Conservation (phyloP, 345 rosid species). For the Syzygium grande region DNA sequence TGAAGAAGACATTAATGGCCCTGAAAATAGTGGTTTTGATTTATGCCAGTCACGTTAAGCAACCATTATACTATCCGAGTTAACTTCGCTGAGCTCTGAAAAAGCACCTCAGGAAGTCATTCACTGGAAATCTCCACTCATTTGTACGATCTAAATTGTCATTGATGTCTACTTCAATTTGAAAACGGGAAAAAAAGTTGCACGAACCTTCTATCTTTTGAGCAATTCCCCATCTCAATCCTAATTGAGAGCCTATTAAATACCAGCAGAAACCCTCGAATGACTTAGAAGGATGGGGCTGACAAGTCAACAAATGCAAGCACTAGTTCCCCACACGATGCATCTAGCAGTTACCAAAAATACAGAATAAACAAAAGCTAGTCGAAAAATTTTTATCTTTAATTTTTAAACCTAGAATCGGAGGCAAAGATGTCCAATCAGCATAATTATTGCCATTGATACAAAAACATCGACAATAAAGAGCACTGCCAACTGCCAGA, state of each 20-base stretch:
- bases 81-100: neutral
- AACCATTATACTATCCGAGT: neutral
- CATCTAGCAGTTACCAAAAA: too few relatives aligned
- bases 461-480: conserved; percentile 87
- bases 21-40: neutral
- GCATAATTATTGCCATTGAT: conserved; percentile 54
- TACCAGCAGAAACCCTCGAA: neutral
- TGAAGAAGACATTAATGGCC: neutral
- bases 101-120: neutral
- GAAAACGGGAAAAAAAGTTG: neutral
- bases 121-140: neutral
- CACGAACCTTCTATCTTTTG: neutral
- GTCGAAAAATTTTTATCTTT: neutral
- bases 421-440: conserved; percentile 70
- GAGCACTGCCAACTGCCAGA: conserved; percentile 73
- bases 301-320: neutral
- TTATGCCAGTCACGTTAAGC: neutral
- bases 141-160: neutral
- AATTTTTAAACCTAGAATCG: conserved; percentile 56
- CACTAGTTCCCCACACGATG: neutral
- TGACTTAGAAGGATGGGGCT: neutral
- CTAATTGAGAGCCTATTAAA: neutral
- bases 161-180: neutral
- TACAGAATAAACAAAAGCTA: neutral
- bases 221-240: neutral